Evolutionary conservation across 371 early-diverging fungal genomes (phyloP).

Genomic region (Dichotomocladium elegans): DNA sequence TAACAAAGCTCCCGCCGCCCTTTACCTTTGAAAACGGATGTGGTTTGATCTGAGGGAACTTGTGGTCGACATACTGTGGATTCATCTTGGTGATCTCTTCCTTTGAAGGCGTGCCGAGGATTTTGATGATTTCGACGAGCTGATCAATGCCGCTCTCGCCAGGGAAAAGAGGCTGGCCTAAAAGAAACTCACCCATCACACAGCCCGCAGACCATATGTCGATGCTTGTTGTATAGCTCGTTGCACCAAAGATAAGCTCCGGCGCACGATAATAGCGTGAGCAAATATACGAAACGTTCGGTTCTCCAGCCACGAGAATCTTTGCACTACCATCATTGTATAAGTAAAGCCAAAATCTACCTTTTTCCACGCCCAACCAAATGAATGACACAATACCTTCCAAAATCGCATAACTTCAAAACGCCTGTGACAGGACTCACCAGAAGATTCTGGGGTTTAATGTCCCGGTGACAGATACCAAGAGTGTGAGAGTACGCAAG

Average conservation of each 20-base stretch:
- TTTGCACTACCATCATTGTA: constrained; percentile 66
- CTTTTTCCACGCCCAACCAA: not conserved
- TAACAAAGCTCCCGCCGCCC: not conserved
- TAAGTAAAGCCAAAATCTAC: not conserved
- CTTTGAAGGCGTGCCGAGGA: constrained; percentile 94
- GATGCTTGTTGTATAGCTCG: constrained; percentile 84
- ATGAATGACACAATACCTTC: constrained; percentile 47
- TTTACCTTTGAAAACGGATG: constrained; percentile 72
- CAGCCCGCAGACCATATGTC: constrained; percentile 97
- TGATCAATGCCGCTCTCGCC: constrained; percentile 99
- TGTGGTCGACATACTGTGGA: constrained; percentile 92
- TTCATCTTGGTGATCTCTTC: constrained; percentile 94
- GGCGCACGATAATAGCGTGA: constrained; percentile 97
- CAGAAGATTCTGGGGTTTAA: constrained; percentile 98
- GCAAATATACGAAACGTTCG: constrained; percentile 95
- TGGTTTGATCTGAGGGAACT: constrained; percentile 93
- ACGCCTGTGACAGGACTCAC: constrained; percentile 84
- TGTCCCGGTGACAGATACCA: constrained; percentile 96
- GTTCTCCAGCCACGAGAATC: constrained; percentile 83
- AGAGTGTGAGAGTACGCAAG: constrained; percentile 93
- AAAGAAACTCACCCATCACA: constrained; percentile 95
- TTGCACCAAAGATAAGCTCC: constrained; percentile 93
- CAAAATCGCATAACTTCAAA: constrained; percentile 98
- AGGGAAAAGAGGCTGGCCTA: constrained; percentile 93
- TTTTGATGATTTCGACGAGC: constrained; percentile 97